Percentiles rank a stretch among this genome's conserved stretches.
Conservation (phyloP, 129 eudicot genomes). For the Flaveria bidentis region DNA sequence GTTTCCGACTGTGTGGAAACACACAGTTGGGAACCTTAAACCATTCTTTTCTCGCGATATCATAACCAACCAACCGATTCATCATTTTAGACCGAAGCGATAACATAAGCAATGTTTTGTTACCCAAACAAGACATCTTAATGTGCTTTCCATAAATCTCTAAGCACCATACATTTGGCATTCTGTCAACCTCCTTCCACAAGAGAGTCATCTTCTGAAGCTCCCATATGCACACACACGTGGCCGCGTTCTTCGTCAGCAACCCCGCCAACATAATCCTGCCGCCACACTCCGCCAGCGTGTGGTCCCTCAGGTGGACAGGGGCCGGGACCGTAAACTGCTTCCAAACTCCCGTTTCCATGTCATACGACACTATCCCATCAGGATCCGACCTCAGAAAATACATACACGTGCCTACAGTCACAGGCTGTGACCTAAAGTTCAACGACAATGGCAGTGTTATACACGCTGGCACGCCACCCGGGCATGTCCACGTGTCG, state of each 20-base stretch:
- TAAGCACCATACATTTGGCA: conserved; percentile 99
- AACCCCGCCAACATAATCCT: conserved; percentile 84
- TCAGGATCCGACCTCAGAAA: conserved; percentile 87
- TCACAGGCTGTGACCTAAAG: conserved; percentile 82
- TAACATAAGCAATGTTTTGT: conserved; percentile 85
- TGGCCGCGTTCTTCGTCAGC: conserved; percentile 88
- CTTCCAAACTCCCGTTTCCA: conserved; percentile 62
- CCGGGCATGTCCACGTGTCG: conserved; percentile 61
- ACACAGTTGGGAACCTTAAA: conserved; percentile 77
- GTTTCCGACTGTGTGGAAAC: conserved; percentile 68
- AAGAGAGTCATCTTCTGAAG: conserved; percentile 93
- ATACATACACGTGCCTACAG: conserved; percentile 50
- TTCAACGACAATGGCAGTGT: conserved; percentile 74
- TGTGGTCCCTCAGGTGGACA: conserved; percentile 62
- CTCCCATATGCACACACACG: conserved; percentile 97
- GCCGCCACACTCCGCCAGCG: conserved; percentile 77
- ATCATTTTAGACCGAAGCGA: conserved; percentile 79
- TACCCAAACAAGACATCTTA: conserved; percentile 93
- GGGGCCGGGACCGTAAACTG: conserved; percentile 78
- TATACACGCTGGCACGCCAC: conserved; percentile 61
- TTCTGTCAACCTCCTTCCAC: conserved; percentile 99
- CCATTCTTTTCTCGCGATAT: conserved; percentile 73
- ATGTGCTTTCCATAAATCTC: conserved; percentile 97
- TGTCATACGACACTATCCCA: conserved; percentile 71
- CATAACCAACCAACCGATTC: conserved; percentile 77